phyloP scores from a whole-genome alignment of 768 basidiomycete species.

The Cystofilobasidium bisporidii region DNA sequence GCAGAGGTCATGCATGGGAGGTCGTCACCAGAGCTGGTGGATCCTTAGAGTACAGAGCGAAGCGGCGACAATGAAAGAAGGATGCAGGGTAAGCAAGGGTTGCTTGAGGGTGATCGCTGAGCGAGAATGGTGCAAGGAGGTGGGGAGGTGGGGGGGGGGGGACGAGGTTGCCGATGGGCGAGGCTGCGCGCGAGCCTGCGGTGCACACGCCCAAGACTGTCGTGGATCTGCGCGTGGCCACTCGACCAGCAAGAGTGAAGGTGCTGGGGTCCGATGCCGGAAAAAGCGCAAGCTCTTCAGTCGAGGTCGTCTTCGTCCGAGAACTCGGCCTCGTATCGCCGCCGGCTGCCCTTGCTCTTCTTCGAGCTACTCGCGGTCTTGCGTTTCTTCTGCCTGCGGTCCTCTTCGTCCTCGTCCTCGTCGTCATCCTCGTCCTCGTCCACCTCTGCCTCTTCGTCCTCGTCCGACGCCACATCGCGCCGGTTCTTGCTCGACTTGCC shows the following conservation, averaged over 20 bases:
- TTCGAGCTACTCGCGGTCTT: neutral
- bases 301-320: neutral
- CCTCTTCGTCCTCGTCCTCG: slow-evolving; percentile 1
- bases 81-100: no score
- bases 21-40: no score
- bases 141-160: no score
- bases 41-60: no score
- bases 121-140: no score
- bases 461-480: neutral
- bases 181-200: no score
- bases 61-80: no score
- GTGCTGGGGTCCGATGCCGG: neutral
- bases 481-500: neutral
- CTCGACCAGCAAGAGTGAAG: neutral
- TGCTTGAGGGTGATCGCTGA: no score
- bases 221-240: no score
- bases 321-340: neutral
- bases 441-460: neutral
- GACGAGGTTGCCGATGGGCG: no score
- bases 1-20: no score
- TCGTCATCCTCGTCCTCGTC: neutral
- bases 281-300: neutral
- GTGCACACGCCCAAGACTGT: no score
- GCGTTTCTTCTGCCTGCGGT: slow-evolving; percentile 1
- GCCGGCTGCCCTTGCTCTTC: neutral